These are phyloP conservation scores for Gryganskiella cystojenkinii DNA, from an alignment of 192 early-diverging fungal species.

Conservation along the genomic window DNA sequence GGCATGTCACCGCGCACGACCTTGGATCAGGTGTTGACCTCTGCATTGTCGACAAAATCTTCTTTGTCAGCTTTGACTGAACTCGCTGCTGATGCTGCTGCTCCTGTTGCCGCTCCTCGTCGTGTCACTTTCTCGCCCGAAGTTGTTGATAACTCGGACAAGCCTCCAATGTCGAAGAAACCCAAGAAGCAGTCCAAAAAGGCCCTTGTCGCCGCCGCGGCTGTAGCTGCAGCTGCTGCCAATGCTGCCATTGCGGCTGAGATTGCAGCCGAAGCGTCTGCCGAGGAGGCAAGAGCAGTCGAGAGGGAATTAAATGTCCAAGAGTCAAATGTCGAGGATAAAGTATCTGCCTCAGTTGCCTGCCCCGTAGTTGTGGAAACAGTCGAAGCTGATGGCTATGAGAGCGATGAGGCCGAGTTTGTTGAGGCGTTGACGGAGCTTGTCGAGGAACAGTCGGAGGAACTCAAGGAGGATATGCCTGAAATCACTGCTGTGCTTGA, in stretches of 20 bases:
- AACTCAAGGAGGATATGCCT: too few relatives aligned
- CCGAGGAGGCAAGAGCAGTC: background rate
- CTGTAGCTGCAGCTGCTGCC: background rate
- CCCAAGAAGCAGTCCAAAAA: constrained; percentile 8
- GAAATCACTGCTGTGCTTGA: too few relatives aligned
- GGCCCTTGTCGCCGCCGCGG: background rate
- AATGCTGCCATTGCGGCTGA: background rate
- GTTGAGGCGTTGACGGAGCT: constrained; percentile 22
- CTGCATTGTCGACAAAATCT: background rate
- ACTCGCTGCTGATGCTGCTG: too few relatives aligned
- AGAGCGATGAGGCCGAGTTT: constrained; percentile 40
- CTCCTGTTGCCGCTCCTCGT: too few relatives aligned
- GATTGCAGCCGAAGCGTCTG: background rate
- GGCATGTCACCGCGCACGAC: background rate
- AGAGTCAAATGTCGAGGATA: background rate
- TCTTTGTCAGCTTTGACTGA: background rate
- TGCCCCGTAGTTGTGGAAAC: background rate
- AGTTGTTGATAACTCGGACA: constrained; percentile 30
- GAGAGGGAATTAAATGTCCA: background rate
- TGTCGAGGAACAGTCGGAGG: background rate
- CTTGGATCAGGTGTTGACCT: background rate
- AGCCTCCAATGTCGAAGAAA: background rate
- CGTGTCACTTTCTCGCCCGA: constrained; percentile 38
- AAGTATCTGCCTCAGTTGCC: too few relatives aligned
- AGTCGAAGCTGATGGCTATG: constrained; percentile 7